Evolutionary conservation across 1,284 basidiomycete genomes (phyloP).

Genomic region (Fomitopsis schrenkii): DNA sequence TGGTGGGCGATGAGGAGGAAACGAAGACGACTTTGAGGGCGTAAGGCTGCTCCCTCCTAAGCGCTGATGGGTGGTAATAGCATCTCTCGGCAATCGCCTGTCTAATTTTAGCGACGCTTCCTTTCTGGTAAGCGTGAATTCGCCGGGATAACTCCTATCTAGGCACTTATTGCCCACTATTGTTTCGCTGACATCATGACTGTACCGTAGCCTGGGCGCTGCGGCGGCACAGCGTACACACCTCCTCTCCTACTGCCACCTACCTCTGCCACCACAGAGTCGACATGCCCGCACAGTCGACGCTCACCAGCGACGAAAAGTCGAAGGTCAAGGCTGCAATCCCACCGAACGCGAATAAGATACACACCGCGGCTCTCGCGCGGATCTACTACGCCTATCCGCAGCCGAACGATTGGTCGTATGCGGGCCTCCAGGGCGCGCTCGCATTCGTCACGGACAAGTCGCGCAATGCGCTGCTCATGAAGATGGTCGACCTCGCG

Average conservation of each 20-base stretch:
- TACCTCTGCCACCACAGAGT: not conserved
- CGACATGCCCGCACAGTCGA: slow-evolving; percentile 67
- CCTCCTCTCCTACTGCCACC: not conserved
- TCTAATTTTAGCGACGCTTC: slow-evolving; percentile 2
- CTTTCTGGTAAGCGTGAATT: not conserved
- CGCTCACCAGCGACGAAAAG: slow-evolving; percentile 74
- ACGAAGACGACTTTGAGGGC: not conserved
- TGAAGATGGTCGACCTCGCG: slow-evolving; percentile 79
- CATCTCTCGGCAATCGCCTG: slow-evolving; percentile 25
- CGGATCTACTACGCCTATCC: slow-evolving; percentile 87
- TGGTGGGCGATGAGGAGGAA: slow-evolving; percentile 9
- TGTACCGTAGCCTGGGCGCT: not conserved
- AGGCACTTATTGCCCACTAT: not conserved
- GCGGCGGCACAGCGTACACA: not conserved
- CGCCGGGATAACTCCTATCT: not conserved
- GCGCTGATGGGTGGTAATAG: slow-evolving; percentile 1
- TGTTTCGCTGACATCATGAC: not conserved
- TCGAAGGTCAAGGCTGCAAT: slow-evolving; percentile 68
- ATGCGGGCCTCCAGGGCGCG: slow-evolving; percentile 82
- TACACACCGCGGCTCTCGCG: slow-evolving; percentile 73
- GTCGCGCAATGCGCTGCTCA: slow-evolving; percentile 52
- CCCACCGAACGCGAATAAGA: slow-evolving; percentile 59
- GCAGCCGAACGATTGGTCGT: slow-evolving; percentile 74
- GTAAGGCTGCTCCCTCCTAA: slow-evolving; percentile 2
- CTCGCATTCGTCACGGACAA: slow-evolving; percentile 71